Evolutionary conservation across 169 alveolate genomes (phyloP).

Genomic region (Plasmodium falciparum): DNA sequence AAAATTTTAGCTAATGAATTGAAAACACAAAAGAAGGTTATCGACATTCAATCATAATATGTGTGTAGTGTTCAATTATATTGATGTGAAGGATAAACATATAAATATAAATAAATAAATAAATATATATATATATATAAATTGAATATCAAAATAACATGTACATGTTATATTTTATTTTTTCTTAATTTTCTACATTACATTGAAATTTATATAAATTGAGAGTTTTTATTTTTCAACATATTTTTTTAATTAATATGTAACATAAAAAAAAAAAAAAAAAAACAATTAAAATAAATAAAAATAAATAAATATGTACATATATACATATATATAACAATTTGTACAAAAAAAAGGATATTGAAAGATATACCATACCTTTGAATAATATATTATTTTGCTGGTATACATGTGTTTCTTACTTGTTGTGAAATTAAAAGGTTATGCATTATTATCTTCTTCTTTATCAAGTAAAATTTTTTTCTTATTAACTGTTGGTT

Average conservation of each 20-base stretch:
- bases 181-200: no score
- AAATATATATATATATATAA: neutral
- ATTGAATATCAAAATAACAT: no score
- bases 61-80: no score
- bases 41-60: slow-evolving; percentile 17
- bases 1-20: slow-evolving; percentile 64
- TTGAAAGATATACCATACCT: no score
- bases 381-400: no score
- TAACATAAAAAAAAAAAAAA: no score
- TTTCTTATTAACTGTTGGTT: slow-evolving; percentile 40
- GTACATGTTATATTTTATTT: no score
- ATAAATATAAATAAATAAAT: neutral
- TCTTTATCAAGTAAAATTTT: slow-evolving; percentile 29
- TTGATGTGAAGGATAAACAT: neutral
- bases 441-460: slow-evolving; percentile 15
- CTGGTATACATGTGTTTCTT: neutral
- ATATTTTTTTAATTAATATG: no score
- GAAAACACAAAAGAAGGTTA: slow-evolving; percentile 44
- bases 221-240: no score
- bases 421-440: slow-evolving; percentile 9
- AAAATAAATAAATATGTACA: neutral
- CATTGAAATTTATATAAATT: no score
- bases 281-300: no score
- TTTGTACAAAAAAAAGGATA: no score
- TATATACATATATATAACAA: neutral